Evolutionary conservation across 139 green algal genomes (phyloP).

Genomic region (Auxenochlorella protothecoides): DNA sequence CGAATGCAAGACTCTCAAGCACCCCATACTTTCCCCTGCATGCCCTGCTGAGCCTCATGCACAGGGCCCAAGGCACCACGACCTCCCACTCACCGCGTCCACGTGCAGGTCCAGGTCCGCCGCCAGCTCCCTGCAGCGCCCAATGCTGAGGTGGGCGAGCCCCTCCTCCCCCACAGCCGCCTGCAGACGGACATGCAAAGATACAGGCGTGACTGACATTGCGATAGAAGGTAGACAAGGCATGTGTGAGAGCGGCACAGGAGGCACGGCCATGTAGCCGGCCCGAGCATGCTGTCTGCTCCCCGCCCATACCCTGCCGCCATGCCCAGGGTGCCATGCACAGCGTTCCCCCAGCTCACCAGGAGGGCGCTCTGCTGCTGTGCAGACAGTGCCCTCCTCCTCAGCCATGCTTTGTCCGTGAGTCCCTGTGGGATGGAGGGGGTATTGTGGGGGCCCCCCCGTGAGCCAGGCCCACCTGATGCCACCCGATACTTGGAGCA

Average conservation of each 20-base stretch:
- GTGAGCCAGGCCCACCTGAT: no score
- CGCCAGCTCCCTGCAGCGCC: background rate
- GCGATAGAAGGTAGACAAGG: background rate
- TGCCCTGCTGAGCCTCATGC: background rate
- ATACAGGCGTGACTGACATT: background rate
- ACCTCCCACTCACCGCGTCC: background rate
- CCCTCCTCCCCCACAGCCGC: background rate
- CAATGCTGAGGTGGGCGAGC: background rate
- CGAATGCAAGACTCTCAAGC: background rate
- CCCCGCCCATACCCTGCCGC: no score
- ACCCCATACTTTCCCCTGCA: background rate
- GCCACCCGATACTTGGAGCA: background rate
- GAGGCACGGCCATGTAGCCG: no score
- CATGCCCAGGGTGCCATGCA: no score
- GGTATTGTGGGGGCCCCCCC: background rate
- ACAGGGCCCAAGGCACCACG: background rate
- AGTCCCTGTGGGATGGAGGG: background rate
- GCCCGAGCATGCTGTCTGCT: no score
- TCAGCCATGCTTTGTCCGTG: background rate
- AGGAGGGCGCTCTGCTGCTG: no score
- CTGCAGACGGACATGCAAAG: background rate
- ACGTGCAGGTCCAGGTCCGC: slow-evolving; percentile 4
- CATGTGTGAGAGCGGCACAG: background rate
- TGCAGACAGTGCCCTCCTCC: background rate
- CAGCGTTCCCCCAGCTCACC: no score